Evolutionary conservation across 129 eudicot genomes (phyloP), one percentile per base, ranked within the genome.

Genomic region (Apium graveolens): DNA sequence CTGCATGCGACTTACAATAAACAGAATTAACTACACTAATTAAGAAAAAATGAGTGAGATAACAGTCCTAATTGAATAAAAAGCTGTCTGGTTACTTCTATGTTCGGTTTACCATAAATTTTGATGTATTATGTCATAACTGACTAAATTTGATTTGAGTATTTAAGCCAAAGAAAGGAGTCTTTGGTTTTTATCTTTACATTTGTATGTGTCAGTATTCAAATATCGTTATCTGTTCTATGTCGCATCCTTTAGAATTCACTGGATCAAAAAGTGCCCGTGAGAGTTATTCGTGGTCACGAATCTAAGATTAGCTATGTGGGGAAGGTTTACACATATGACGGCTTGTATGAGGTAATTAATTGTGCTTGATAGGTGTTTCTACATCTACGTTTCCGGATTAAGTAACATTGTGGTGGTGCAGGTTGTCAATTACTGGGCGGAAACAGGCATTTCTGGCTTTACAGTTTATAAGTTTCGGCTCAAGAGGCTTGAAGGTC

Each of bases 291-390:
- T 4, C 91, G 99, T 80, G 97, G 97, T 43, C 99, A 90, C 86
- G 74, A 78, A 65, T 92, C 89, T 70, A 51, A 65, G 74, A 79
- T 68, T 42, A 92, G 96, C 63, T 92, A 95, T 82, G 99, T 89
- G 18, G 97, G 97, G n/a, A 92, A 87, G 81, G 99, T 95, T 43
- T 95, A 95, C 78, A 92, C 99, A 2, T 95, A 95, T 79, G 99
- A 95, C 85, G 99, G 99, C 70, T 78, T 95, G 75, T 95, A 95
- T 76, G 76, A 86, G 95, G 99, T 95, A 81, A 27, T 24, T 55
- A 2, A 38, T 24, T 18, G 34, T 21, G 68, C 13, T n/a, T 21
- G 34, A n/a, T 26, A 11, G 32, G 68, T 70, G 45, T 70, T 35
- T 16, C 16, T 39, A 21, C 16, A 70, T 37, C 21, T 66, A 31